Evolutionary conservation across 495 filamentous ascomycete genomes (phyloP).

Genomic region (Elasticomyces elasticus): DNA sequence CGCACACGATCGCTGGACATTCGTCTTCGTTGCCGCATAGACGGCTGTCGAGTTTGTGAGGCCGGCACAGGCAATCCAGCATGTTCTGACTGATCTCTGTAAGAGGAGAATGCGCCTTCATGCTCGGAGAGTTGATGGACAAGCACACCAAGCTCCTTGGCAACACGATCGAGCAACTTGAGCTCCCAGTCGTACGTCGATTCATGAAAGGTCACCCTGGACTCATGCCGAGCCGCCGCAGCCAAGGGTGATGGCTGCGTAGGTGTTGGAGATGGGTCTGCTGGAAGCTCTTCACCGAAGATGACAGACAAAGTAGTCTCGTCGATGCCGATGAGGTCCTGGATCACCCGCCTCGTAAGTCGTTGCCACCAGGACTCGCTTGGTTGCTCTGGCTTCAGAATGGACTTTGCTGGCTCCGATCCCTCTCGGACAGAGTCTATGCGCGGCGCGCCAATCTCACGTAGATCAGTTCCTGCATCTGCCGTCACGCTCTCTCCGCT

Average conservation of each 20-base stretch:
- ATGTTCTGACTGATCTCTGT: constrained; percentile 42
- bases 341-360: constrained; percentile 76
- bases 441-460: background rate
- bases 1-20: background rate
- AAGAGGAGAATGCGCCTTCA: constrained; percentile 71
- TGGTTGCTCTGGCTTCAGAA: constrained; percentile 4
- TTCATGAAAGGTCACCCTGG: constrained; percentile 12
- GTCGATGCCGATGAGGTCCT: constrained; percentile 84
- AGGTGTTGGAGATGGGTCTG: constrained; percentile 39
- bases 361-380: constrained; percentile 65
- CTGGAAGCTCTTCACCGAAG: constrained; percentile 72
- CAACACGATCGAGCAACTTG: constrained; percentile 69
- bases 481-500: constrained; percentile 26
- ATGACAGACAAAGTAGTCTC: constrained; percentile 73
- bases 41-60: constrained; percentile 5
- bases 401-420: background rate
- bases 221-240: constrained; percentile 11
- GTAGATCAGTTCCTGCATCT: constrained; percentile 15
- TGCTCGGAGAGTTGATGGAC: constrained; percentile 75
- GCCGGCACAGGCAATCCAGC: constrained; percentile 39
- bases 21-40: constrained; percentile 4
- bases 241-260: constrained; percentile 16
- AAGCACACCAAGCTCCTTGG: constrained; percentile 73
- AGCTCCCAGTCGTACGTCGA: constrained; percentile 52
- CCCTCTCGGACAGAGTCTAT: constrained; percentile 2